Evolutionary conservation across 1,284 basidiomycete genomes (phyloP), one percentile per base, ranked within the genome.

Genomic region (Phenoliferia sp.): DNA sequence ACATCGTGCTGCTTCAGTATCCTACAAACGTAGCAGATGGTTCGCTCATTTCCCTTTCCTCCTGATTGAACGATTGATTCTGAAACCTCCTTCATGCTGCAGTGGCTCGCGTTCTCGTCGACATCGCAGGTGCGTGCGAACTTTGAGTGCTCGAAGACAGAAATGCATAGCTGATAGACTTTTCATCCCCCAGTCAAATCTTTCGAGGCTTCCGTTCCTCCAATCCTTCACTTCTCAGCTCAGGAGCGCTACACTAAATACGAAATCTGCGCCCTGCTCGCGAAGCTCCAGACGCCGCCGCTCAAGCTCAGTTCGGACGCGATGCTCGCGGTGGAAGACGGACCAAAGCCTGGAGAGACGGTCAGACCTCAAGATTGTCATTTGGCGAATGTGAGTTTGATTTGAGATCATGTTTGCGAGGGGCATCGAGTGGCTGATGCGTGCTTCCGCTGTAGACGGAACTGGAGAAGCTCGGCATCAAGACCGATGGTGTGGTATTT

Each of bases 161-260:
- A 44, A 10, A 52, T 33, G 54, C 33, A 16, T 31, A 59, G n/a
- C 56, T 26, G 17, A 39, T 52, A 59, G 39, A 48, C 55, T 34
- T 28, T 44, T 29, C 52, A 15, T 26, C 44, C 36, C n/a, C 36
- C 28, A 66, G 52, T n/a, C n/a, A n/a, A n/a, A n/a, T n/a, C n/a
- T n/a, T n/a, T n/a, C n/a, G n/a, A n/a, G n/a, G n/a, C n/a, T 62
- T 66, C 78, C 1, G 78, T 90, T 35, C 88, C 88, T 0, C 81
- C 82, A 0, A 86, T 92, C 65, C 65, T 92, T 12, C 90, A 92
- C 76, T 92, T 88, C 77, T 89, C 89, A 16, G 84, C 84, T 0
- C 71, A 76, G 62, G 88, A 90, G 76, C 85, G 87, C 9, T 87
- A 87, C 77, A 92, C 90, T 3, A 93, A 93, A 79, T 92, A 90